Conservation (phyloP, 2,329 filamentous ascomycete genomes). For the Cordyceps javanica region DNA sequence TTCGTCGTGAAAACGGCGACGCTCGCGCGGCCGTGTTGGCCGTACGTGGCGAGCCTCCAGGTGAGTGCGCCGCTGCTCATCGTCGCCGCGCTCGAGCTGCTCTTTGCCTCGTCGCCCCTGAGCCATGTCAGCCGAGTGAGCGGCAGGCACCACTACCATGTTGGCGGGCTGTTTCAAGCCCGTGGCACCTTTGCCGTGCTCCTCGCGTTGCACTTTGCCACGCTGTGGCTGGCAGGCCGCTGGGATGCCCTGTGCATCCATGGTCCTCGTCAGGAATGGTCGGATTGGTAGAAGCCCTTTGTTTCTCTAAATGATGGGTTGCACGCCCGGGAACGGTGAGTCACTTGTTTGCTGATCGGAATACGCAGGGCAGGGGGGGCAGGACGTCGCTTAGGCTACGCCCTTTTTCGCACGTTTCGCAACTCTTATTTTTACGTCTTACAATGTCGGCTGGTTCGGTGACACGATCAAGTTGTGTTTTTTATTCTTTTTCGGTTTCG, state of each 20-base stretch:
- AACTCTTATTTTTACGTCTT: background rate
- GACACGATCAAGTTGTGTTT: background rate
- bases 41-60: conserved; percentile 59
- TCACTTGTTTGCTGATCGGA: background rate
- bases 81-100: conserved; percentile 64
- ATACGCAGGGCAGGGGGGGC: background rate
- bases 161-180: conserved; percentile 16
- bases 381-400: background rate
- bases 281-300: conserved; percentile 24
- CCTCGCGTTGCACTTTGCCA: conserved; percentile 27
- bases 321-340: background rate
- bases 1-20: conserved; percentile 65
- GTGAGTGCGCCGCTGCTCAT: conserved; percentile 62
- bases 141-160: conserved; percentile 14
- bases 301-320: background rate
- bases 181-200: conserved; percentile 26
- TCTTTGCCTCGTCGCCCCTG: conserved; percentile 37
- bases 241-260: conserved; percentile 29
- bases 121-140: conserved; percentile 9
- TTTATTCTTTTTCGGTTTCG: background rate
- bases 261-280: conserved; percentile 23
- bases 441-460: background rate
- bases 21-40: conserved; percentile 63
- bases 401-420: background rate
- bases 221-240: conserved; percentile 28